These are phyloP conservation scores for Phytophthora sp. DNA, from an alignment of 352 stramenopile genomes.

Conservation along the genomic window DNA sequence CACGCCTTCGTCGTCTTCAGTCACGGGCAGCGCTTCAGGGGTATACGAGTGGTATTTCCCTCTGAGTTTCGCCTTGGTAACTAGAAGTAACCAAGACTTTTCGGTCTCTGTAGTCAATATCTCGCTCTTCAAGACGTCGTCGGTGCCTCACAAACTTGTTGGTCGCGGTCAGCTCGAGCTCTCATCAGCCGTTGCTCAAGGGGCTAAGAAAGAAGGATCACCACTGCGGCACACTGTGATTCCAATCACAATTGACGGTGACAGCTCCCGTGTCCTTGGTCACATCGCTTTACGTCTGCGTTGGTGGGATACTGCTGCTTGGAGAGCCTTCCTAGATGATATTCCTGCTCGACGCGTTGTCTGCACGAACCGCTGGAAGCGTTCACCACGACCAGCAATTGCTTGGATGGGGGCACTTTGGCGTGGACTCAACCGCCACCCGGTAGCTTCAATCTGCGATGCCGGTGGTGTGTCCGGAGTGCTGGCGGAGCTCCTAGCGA, in stretches of 20 bases:
- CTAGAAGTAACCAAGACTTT: constrained; percentile 1
- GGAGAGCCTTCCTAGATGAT: constrained; percentile 45
- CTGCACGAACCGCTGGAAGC: constrained; percentile 65
- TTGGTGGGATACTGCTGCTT: constrained; percentile 55
- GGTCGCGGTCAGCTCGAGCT: constrained; percentile 35
- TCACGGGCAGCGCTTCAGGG: constrained; percentile 8
- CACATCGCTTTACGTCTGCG: constrained; percentile 43
- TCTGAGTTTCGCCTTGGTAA: constrained; percentile 24
- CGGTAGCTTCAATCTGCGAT: constrained; percentile 77
- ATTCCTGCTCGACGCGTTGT: constrained; percentile 55
- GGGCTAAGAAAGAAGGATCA: constrained; percentile 29
- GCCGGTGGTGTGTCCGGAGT: constrained; percentile 66
- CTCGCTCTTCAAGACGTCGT: constrained; percentile 34
- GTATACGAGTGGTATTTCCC: constrained; percentile 49
- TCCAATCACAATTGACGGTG: constrained; percentile 19
- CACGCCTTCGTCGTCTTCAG: constrained; percentile 28
- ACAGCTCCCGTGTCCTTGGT: constrained; percentile 23
- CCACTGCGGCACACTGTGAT: constrained; percentile 33
- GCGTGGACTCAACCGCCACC: constrained; percentile 75
- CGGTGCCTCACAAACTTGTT: constrained; percentile 14
- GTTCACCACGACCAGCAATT: constrained; percentile 35
- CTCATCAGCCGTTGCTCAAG: constrained; percentile 3
- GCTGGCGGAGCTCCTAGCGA: constrained; percentile 44
- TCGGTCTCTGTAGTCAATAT: constrained; percentile 23
- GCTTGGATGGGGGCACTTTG: constrained; percentile 72